These are phyloP conservation scores for Chrysoporthe cubensis DNA, from an alignment of 2,329 filamentous ascomycete species.

Conservation along the genomic window DNA sequence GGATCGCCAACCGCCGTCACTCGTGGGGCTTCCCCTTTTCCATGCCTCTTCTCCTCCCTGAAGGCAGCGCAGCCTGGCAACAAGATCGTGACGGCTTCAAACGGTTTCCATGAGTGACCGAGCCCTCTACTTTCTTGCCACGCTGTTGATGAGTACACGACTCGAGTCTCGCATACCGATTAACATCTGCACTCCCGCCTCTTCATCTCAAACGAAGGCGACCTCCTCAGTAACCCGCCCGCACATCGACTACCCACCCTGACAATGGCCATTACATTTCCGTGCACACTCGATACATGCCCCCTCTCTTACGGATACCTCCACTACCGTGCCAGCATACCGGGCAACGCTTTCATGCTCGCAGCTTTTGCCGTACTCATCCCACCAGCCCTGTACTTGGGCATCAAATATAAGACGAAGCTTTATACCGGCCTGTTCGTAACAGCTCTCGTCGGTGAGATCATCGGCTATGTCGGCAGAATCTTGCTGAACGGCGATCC, in stretches of 20 bases:
- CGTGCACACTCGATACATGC: constrained; percentile 10
- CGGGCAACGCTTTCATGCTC: constrained; percentile 37
- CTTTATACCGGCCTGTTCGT: constrained; percentile 39
- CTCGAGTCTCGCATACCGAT: neutral
- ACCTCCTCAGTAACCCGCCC: neutral
- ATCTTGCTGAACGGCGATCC: constrained; percentile 46
- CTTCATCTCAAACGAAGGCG: neutral
- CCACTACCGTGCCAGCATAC: constrained; percentile 12
- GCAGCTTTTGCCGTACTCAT: constrained; percentile 28
- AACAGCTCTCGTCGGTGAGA: constrained; percentile 48
- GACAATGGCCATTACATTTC: neutral
- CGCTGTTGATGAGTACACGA: neutral
- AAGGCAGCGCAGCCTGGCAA: neutral
- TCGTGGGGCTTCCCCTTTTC: neutral
- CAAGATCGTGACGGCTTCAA: neutral
- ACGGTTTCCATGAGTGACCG: neutral
- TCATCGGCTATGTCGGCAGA: constrained; percentile 52
- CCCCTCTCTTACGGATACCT: constrained; percentile 11
- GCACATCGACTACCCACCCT: neutral
- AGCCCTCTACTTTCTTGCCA: neutral
- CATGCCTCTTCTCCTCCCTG: neutral
- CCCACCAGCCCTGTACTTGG: constrained; percentile 26
- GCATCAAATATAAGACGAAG: constrained; percentile 29
- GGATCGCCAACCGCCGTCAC: neutral
- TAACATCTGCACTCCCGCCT: neutral